phyloP scores from a whole-genome alignment of 2,329 filamentous ascomycete genomes.

The Neonectria ditissima region DNA sequence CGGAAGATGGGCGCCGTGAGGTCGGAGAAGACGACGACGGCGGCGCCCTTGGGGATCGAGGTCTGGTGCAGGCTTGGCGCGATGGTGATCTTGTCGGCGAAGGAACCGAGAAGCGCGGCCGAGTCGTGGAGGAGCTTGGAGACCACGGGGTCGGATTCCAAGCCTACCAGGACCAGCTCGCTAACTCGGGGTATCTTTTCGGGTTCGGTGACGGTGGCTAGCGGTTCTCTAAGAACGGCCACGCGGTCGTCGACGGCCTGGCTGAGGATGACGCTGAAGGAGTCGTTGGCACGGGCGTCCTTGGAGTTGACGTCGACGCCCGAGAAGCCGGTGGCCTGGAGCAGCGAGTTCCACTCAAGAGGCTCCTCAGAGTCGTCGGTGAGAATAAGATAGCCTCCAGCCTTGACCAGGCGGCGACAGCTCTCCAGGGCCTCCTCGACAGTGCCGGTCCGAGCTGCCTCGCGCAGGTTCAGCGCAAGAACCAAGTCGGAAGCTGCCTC shows the following conservation, averaged over 20 bases:
- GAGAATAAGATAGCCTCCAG: neutral
- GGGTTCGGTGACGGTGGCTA: neutral
- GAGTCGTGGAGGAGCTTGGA: neutral
- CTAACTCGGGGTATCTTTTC: neutral
- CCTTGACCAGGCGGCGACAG: neutral
- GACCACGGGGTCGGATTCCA: neutral
- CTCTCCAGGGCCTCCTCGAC: neutral
- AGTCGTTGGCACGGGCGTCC: neutral
- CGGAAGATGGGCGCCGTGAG: neutral
- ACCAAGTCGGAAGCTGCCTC: neutral
- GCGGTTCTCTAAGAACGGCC: neutral
- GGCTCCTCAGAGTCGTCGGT: neutral
- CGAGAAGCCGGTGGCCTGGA: neutral
- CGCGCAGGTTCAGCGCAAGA: neutral
- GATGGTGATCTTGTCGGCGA: neutral
- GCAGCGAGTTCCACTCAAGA: slow-evolving; percentile 1
- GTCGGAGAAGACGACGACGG: slow-evolving; percentile 1
- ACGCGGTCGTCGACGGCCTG: slow-evolving; percentile 4
- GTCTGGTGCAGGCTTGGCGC: neutral
- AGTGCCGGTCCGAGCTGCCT: neutral
- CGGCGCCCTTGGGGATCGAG: slow-evolving; percentile 1
- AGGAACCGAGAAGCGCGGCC: neutral
- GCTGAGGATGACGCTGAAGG: neutral
- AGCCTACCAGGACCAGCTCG: neutral
- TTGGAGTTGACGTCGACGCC: neutral